These are phyloP conservation scores for Desmodesmus armatus DNA, from an alignment of 139 green algal species.

Conservation along the genomic window DNA sequence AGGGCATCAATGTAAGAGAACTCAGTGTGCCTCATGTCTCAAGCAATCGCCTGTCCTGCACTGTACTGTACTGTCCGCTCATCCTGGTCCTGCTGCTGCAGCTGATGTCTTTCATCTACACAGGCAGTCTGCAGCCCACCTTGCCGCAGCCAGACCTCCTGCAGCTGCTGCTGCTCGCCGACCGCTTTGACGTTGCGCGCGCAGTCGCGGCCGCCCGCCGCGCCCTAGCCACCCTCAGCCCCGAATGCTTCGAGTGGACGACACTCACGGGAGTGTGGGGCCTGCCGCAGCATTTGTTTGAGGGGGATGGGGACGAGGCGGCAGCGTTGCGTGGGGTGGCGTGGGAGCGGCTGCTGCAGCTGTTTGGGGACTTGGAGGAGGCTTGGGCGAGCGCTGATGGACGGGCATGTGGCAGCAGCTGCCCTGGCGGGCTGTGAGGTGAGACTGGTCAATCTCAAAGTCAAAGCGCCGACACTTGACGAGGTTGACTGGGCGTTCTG, in stretches of 20 bases:
- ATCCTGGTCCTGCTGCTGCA: neutral
- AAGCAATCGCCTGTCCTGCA: neutral
- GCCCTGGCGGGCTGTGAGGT: conserved; percentile 19
- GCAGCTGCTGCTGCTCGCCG: conserved; percentile 37
- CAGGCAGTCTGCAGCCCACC: neutral
- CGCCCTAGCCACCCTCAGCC: conserved; percentile 13
- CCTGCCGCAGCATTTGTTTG: conserved; percentile 34
- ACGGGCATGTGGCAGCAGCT: conserved; percentile 31
- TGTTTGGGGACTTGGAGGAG: conserved; percentile 37
- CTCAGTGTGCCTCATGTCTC: neutral
- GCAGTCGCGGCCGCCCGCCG: conserved; percentile 18
- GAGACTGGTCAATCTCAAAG: too few species aligned
- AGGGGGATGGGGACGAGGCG: conserved; percentile 1
- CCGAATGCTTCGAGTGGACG: conserved; percentile 17
- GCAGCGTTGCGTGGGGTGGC: conserved; percentile 10
- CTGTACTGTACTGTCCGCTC: neutral
- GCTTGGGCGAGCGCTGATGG: conserved; percentile 30
- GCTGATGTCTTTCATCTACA: conserved; percentile 39
- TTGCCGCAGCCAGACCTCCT: conserved; percentile 26
- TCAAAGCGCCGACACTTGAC: too few species aligned
- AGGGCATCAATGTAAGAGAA: too few species aligned
- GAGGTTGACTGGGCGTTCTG: too few species aligned
- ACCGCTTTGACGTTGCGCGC: conserved; percentile 24
- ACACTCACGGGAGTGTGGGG: conserved; percentile 6
- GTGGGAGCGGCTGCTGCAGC: conserved; percentile 34